A percentile compares a stretch with the other conserved stretches of the same genome.
These are phyloP conservation scores for Cornus florida DNA, from an alignment of 148 eudicot species.

Conservation along the genomic window DNA sequence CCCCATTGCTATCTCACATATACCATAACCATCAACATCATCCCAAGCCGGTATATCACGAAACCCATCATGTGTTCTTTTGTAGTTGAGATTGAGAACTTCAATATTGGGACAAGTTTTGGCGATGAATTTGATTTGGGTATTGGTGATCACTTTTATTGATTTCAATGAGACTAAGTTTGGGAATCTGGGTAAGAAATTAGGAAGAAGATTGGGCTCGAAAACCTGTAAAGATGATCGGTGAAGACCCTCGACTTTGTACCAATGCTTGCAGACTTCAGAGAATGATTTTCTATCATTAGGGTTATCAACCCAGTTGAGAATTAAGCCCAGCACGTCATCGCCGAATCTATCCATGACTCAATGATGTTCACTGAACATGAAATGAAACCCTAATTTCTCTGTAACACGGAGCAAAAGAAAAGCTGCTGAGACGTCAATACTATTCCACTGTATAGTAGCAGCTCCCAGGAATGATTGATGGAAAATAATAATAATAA, in stretches of 20 bases:
- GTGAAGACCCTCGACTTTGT: too few relatives aligned
- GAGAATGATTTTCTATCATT: too few relatives aligned
- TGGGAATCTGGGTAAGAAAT: not conserved
- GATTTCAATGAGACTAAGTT: slow-evolving; percentile 16
- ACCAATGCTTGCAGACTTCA: too few relatives aligned
- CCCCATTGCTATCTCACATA: slow-evolving; percentile 15
- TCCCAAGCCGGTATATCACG: not conserved
- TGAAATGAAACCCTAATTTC: not conserved
- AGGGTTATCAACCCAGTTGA: slow-evolving; percentile 7
- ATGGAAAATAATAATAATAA: too few relatives aligned
- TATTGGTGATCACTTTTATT: slow-evolving; percentile 8
- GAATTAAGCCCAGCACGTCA: slow-evolving; percentile 21
- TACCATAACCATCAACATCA: slow-evolving; percentile 20
- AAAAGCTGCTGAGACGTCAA: too few relatives aligned
- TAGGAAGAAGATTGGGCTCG: too few relatives aligned
- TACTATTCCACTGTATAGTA: too few relatives aligned
- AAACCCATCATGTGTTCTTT: not conserved
- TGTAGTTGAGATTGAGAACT: not conserved
- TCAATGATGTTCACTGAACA: not conserved
- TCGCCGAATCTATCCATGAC: slow-evolving; percentile 23
- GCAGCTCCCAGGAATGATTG: too few relatives aligned
- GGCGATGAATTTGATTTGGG: slow-evolving; percentile 9
- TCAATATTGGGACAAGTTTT: too few relatives aligned
- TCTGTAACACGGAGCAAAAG: not conserved
- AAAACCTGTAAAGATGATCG: too few relatives aligned